Percentiles rank a stretch among this genome's conserved stretches.
Evolutionary conservation across 768 basidiomycete species (phyloP).

Genomic region (Vararia minispora): DNA sequence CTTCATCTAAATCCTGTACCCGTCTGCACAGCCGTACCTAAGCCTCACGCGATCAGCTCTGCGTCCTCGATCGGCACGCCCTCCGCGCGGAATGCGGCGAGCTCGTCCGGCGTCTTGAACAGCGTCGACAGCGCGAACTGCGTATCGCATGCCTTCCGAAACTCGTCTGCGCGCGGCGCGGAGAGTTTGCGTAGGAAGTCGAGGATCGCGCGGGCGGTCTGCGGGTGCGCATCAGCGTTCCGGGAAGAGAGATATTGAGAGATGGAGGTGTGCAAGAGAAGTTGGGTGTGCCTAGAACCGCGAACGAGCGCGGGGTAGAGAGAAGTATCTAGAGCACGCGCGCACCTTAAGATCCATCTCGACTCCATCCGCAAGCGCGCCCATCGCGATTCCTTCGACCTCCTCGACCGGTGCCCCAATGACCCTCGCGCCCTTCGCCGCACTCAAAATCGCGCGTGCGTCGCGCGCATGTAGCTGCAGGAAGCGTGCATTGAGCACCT

Average conservation of each 20-base stretch:
- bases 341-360: conserved; percentile 38
- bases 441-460: conserved; percentile 45
- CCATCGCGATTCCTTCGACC: conserved; percentile 48
- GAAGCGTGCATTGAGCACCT: conserved; percentile 65
- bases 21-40: no score
- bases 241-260: no score
- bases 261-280: no score
- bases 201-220: conserved; percentile 44
- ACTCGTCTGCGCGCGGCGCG: conserved; percentile 50
- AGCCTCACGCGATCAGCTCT: no score
- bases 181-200: conserved; percentile 37
- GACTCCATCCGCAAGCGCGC: conserved; percentile 31
- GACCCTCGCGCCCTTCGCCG: conserved; percentile 41
- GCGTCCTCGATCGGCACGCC: conserved; percentile 6
- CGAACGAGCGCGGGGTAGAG: no score
- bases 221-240: no score
- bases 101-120: conserved; percentile 50
- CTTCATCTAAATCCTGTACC: no score
- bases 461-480: conserved; percentile 49
- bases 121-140: conserved; percentile 53
- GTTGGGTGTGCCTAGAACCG: no score
- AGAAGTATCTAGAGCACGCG: no score
- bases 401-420: conserved; percentile 43
- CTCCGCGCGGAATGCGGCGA: conserved; percentile 26
- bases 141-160: conserved; percentile 38